A percentile compares a stretch with the other conserved stretches of the same genome.
Evolutionary conservation across 2,329 filamentous ascomycete genomes (phyloP).

Genomic region (Rugonectria rugulosa): DNA sequence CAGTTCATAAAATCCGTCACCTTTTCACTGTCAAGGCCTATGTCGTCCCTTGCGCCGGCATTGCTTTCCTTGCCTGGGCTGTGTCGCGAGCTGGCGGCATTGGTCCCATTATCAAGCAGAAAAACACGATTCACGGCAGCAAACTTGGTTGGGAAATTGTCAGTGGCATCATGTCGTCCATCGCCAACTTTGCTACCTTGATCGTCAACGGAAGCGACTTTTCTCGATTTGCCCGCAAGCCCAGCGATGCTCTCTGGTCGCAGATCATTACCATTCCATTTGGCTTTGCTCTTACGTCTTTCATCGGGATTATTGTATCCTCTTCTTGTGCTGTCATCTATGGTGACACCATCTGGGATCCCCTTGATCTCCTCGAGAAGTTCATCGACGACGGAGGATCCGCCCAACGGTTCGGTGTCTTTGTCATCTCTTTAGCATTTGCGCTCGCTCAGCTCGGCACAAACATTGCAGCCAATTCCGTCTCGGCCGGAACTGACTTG

Average conservation of each 20-base stretch:
- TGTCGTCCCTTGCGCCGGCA: conserved; percentile 81
- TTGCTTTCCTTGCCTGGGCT: conserved; percentile 89
- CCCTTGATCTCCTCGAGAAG: conserved; percentile 68
- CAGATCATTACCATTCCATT: conserved; percentile 78
- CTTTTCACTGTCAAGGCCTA: conserved; percentile 90
- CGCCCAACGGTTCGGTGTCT: conserved; percentile 76
- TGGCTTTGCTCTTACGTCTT: conserved; percentile 80
- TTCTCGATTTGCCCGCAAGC: conserved; percentile 80
- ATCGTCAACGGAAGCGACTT: conserved; percentile 88
- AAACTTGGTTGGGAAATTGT: conserved; percentile 83
- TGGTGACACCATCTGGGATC: conserved; percentile 74
- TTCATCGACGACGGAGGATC: conserved; percentile 76
- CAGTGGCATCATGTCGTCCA: conserved; percentile 85
- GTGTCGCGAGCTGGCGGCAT: conserved; percentile 82
- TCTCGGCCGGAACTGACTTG: conserved; percentile 84
- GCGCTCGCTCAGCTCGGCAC: conserved; percentile 84
- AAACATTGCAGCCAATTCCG: conserved; percentile 87
- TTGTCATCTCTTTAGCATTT: conserved; percentile 75
- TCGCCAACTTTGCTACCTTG: conserved; percentile 89
- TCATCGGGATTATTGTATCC: conserved; percentile 82
- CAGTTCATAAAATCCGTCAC: conserved; percentile 87
- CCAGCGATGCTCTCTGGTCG: conserved; percentile 79
- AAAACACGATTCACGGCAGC: conserved; percentile 68
- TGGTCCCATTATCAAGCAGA: conserved; percentile 81
- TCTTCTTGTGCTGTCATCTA: conserved; percentile 76